These are phyloP conservation scores for Colletotrichum truncatum DNA, from an alignment of 2,329 filamentous ascomycete genomes.

Conservation along the genomic window DNA sequence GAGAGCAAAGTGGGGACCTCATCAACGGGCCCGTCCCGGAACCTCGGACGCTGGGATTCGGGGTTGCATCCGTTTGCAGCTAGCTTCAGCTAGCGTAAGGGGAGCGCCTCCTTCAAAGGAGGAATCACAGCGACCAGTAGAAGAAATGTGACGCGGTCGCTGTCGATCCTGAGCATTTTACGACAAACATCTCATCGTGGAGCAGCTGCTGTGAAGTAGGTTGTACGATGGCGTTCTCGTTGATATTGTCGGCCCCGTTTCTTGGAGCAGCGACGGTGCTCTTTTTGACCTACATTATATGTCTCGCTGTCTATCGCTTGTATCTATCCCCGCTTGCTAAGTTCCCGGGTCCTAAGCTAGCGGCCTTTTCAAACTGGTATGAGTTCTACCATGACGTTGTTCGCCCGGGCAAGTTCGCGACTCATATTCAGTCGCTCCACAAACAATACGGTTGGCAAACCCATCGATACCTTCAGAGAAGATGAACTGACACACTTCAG, in stretches of 20 bases:
- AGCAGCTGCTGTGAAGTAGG: neutral
- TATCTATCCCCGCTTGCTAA: constrained; percentile 36
- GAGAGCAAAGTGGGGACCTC: neutral
- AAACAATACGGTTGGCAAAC: constrained; percentile 42
- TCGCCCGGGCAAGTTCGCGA: constrained; percentile 37
- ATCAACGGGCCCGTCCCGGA: neutral
- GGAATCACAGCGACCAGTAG: neutral
- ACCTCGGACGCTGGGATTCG: neutral
- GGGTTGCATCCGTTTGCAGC: neutral
- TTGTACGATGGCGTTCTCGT: neutral
- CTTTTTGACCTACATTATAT: neutral
- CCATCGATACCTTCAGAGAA: neutral
- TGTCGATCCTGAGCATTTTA: neutral
- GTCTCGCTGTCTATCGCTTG: constrained; percentile 32
- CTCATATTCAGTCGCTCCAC: constrained; percentile 43
- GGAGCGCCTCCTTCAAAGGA: neutral
- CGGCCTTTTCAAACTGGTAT: constrained; percentile 40
- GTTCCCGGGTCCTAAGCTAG: constrained; percentile 44
- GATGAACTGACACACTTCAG: constrained; percentile 17
- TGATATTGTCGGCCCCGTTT: neutral
- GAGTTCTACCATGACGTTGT: constrained; percentile 45
- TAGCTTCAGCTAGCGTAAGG: neutral
- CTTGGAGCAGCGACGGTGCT: neutral
- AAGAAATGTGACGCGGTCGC: neutral
- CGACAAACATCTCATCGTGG: neutral